phyloP scores from a whole-genome alignment of 129 eudicot species.

The carrot (Daucus carota) region DH1_v3.0 NC_030386.2:31627501-31628000 shows the following conservation, averaged over 20 bases:
- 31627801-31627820: conserved; percentile 13
- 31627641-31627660: conserved; percentile 25
- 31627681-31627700: neutral
- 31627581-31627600: neutral
- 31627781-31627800: conserved; percentile 5
- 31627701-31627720: conserved; percentile 24
- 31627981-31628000: neutral
- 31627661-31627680: conserved; percentile 21
- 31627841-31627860: conserved; percentile 19
- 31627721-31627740: neutral
- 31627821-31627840: conserved; percentile 12
- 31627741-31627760: conserved; percentile 9
- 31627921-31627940: neutral
- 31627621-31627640: conserved; percentile 19
- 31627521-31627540: neutral
- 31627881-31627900: neutral
- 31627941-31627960: neutral
- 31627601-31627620: neutral
- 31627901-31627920: neutral
- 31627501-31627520: neutral
- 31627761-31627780: conserved; percentile 6
- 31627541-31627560: neutral
- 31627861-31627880: conserved; percentile 26
- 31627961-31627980: no score
- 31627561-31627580: neutral